These are phyloP conservation scores for Paramecium octaurelia DNA, from an alignment of 73 alveolate genomes.

Conservation along the genomic window DNA sequence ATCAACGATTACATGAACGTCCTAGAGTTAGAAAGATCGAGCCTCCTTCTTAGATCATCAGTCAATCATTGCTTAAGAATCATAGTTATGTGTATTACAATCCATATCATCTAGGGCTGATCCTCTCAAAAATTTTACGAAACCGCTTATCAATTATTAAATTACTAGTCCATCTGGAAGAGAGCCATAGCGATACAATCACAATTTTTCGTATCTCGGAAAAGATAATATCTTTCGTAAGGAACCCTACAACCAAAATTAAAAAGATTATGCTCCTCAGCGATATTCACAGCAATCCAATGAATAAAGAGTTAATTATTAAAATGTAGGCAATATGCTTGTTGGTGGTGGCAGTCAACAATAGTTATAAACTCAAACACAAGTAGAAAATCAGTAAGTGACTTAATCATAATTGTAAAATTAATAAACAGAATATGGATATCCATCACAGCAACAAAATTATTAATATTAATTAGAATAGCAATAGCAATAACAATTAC, in stretches of 20 bases:
- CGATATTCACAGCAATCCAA: neutral
- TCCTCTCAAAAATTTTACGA: neutral
- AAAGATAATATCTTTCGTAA: neutral
- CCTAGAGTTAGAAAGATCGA: neutral
- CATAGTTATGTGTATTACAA: neutral
- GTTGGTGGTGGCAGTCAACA: neutral
- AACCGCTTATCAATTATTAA: conserved; percentile 4
- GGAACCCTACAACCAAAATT: neutral
- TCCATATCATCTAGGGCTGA: neutral
- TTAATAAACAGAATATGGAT: neutral
- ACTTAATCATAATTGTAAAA: neutral
- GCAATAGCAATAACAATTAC: neutral
- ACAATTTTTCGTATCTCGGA: neutral
- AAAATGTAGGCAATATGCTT: neutral
- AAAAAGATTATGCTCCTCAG: neutral
- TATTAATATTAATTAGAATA: neutral
- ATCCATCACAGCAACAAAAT: neutral
- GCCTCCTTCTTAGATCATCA: neutral
- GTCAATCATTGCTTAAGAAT: neutral
- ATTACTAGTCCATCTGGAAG: neutral
- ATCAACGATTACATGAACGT: conserved; percentile 4
- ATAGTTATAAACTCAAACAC: neutral
- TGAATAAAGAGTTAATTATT: neutral
- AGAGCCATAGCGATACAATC: conserved; percentile 3
- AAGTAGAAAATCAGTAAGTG: neutral